Base-by-base conservation (phyloP, 176 grass and related monocot species). In the Luzula sylvatica region DNA sequence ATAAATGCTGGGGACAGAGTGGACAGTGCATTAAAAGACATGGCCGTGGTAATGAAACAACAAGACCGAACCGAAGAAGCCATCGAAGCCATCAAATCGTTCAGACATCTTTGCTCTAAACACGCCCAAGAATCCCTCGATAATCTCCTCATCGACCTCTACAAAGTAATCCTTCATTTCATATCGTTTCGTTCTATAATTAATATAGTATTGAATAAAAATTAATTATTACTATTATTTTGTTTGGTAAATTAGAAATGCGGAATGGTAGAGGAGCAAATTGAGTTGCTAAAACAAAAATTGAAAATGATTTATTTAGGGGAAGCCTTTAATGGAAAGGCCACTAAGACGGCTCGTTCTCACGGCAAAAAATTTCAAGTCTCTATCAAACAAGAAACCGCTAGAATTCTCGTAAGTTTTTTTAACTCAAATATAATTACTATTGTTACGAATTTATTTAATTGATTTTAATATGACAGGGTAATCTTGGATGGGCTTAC, bases 361-460 rank as follows among this genome's bases (percentile, higher is more conserved):
- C 92, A 87, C 30, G 85, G 92, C 39, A 98, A 86, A 65, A 98
- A 98, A 65, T 98, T 98, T 70, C 92, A 98, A 67, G 81, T 98
- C 61, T 98, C 92, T 4, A 74, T 98, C 55, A 72, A 90, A 35
- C 78, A 90, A 58, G 92, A 98, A 52, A 90, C 75, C 1, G 68
- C 92, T 5, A 81, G 92, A 35, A 74, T 90, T 62, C 67, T 90
- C 81, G 92, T 90, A 77, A 53, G 47, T 53, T 38, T 21, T 18
- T 13, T 17, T 55, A 26, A 42, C 21, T 66, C 23, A 27, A 0
- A 18, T 3, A 7, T 11, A 4, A 61, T 27, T 26, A 3, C n/a
- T 47, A 24, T 16, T 14, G 4, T 26, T 26, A 7, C 5, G 30
- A 35, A 7, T 4, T 35, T 35, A 35, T 7, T 35, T 35, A 35